Base-by-base conservation (phyloP, 108 stramenopile genomes). In the Asterionellopsis glacialis region DNA sequence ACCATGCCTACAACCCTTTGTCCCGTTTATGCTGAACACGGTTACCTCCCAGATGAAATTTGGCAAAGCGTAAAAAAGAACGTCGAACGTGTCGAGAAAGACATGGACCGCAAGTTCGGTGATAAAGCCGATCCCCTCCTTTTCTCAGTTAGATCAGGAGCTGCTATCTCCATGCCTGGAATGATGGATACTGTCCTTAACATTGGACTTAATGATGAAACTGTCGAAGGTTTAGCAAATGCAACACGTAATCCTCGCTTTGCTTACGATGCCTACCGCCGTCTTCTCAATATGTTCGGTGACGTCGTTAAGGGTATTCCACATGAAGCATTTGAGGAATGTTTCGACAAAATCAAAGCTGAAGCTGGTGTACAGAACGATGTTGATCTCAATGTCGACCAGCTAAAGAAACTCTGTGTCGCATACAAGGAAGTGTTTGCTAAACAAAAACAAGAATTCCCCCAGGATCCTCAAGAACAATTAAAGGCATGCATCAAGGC, bases 271-370 rank as follows among this genome's bases (percentile, higher is more conserved):
- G 65, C 80, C 39, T 88, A 86, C 61, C 81, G 87, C 53, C 86
- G 93, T 11, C 77, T 94, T 26, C 65, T 94, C 25, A 80, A 91
- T 55, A 94, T 94, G 93, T 92, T 82, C 70, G 87, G 86, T 9
- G 83, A 90, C 59, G 84, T 89, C 12, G 90, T 92, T 24, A 65
- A 85, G 42, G 83, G 79, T 9, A 81, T 88, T 23, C 70, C 83
- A 41, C 83, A 84, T 42, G 88, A 90, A 55, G 68, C 69, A 16
- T 94, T 90, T 68, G 93, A 94, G 47, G 74, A 84, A 68, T 55
- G 74, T 22, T 67, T 85, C 44, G 69, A 79, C 19, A 61, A 57
- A 26, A 53, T 86, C 3, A 87, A 85, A 59, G 57, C 49, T 33
- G 58, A 72, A 19, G 57, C 64, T 38, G 75, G 75, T 45, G 84